These are phyloP conservation scores for Beauveria medogensis DNA, from an alignment of 2,329 filamentous ascomycete genomes.

Conservation along the genomic window DNA sequence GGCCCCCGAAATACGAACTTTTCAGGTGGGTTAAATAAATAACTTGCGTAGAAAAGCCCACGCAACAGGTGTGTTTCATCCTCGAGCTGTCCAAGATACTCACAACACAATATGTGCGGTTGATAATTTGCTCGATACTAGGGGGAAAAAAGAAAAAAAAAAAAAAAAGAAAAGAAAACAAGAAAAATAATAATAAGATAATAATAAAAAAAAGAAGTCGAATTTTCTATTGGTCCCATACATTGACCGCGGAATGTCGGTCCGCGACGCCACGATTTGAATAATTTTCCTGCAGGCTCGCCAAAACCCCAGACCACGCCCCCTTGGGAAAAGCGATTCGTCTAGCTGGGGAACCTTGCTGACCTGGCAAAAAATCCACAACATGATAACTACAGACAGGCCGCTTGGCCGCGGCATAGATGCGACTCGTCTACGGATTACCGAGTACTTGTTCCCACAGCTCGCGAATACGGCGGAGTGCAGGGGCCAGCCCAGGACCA, in stretches of 20 bases:
- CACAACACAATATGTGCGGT: not conserved
- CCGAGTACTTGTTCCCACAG: not conserved
- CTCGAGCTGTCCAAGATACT: constrained; percentile 30
- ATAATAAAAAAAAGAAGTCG: no score
- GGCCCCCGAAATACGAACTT: no score
- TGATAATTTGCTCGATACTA: no score
- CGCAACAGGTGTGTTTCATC: constrained; percentile 43
- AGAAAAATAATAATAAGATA: no score
- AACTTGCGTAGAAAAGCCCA: constrained; percentile 53
- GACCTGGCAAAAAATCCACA: constrained; percentile 47
- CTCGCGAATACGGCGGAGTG: not conserved
- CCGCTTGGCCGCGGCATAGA: constrained; percentile 21
- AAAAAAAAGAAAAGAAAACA: not conserved
- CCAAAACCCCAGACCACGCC: constrained; percentile 45
- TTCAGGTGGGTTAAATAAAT: not conserved
- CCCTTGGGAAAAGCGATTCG: constrained; percentile 28
- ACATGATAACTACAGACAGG: constrained; percentile 28
- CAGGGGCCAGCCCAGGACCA: constrained; percentile 2
- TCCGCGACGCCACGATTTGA: constrained; percentile 44
- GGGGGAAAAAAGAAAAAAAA: not conserved
- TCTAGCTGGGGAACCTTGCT: constrained; percentile 33
- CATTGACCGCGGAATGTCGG: constrained; percentile 48
- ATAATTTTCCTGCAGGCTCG: constrained; percentile 42
- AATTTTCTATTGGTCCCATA: constrained; percentile 17
- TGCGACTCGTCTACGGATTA: constrained; percentile 15